Base-by-base conservation (phyloP, 148 eudicot species). In the Persicaria tinctoria region DNA sequence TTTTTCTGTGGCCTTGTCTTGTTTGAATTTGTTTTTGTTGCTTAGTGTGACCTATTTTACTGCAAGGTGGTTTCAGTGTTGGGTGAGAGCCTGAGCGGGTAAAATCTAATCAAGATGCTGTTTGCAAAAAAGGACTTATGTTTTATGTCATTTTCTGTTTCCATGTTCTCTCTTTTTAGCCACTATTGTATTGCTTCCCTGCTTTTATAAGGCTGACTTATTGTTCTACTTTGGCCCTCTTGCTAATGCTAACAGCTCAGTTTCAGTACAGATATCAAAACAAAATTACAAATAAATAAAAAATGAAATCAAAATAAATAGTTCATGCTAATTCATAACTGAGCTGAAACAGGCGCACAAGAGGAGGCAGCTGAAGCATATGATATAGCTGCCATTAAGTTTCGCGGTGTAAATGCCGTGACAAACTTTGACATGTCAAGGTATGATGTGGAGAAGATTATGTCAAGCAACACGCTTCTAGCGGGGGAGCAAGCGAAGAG, bases 291-390 rank as follows among this genome's bases (percentile, higher is more conserved):
- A 23, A 23, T 23, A 23, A 23, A 23, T 23, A 32, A 32, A 32
- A 32, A 32, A 32, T 32, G 2, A 32, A 32, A 32, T 32, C 41
- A 32, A 32, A 32, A 32, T 3, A 1, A 32, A 32, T 32, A 32
- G 41, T 32, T 32, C 41, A 32, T 32, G 20, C 20, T 55, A 55
- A 55, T 55, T 55, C n/a, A 18, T 14, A 55, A 55, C 11, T 20
- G 3, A 6, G 23, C 3, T 63, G 9, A 63, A 20, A 66, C 71
- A 93, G 98, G 93, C 82, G 91, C 98, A 3, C 98, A 93, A 74
- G 98, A 93, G 75, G 98, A 93, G 76, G 98, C 98, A 50, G 97
- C 94, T 1, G 98, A 93, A 76, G 97, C 98, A n/a, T 93, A 93
- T 79, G 98, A 93, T 75, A 79, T 93, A 8, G 98, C 98, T 5